These are phyloP conservation scores for Penicillium sp. DNA, from an alignment of 2,329 filamentous ascomycete genomes.

Conservation along the genomic window DNA sequence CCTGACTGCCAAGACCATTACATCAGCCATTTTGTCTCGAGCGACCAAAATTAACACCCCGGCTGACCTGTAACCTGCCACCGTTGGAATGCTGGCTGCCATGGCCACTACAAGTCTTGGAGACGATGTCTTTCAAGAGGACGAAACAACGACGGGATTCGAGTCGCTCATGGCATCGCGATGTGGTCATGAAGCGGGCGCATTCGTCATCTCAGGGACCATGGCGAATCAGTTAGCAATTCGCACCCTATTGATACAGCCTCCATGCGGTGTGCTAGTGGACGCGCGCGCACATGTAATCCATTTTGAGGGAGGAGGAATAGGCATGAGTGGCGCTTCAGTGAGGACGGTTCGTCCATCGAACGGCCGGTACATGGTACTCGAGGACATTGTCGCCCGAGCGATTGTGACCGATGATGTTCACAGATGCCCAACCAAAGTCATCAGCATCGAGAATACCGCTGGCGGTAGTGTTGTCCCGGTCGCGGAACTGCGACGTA, in stretches of 20 bases:
- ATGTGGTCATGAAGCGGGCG: slow-evolving; percentile 23
- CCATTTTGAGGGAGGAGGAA: slow-evolving; percentile 25
- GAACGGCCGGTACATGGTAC: slow-evolving; percentile 19
- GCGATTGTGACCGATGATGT: slow-evolving; percentile 61
- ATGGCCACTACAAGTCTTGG: slow-evolving; percentile 23
- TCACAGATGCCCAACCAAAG: slow-evolving; percentile 72
- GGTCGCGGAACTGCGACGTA: slow-evolving; percentile 67
- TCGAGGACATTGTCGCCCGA: slow-evolving; percentile 17
- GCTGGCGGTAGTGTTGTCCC: slow-evolving; percentile 76
- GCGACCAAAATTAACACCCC: no score
- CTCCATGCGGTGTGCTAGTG: slow-evolving; percentile 24
- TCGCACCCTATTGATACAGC: slow-evolving; percentile 18
- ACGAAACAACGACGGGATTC: slow-evolving; percentile 23
- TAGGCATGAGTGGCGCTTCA: slow-evolving; percentile 19
- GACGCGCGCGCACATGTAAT: slow-evolving; percentile 24
- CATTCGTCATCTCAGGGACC: slow-evolving; percentile 29
- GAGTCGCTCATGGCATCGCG: slow-evolving; percentile 23
- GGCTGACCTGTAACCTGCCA: no score
- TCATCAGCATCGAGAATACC: slow-evolving; percentile 81
- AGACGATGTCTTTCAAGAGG: slow-evolving; percentile 28
- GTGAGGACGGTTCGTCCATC: slow-evolving; percentile 5
- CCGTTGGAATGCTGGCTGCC: slow-evolving; percentile 29
- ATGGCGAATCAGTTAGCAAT: slow-evolving; percentile 31
- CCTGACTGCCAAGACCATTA: no score
- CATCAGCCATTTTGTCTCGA: no score